phyloP scores from a whole-genome alignment of 306 rosid species.

The Coriaria nepalensis region DNA sequence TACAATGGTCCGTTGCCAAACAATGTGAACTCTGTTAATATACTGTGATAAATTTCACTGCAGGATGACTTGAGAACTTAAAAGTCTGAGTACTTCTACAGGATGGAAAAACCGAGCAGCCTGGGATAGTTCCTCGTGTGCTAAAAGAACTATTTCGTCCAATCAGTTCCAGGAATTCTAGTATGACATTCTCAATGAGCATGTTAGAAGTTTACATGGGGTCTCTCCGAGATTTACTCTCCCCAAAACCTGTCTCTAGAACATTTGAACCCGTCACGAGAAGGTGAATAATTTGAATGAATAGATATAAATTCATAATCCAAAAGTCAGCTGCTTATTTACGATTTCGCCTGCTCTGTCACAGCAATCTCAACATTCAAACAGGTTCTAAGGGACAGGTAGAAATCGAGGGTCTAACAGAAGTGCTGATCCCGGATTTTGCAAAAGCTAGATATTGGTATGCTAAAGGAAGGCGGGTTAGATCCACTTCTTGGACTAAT shows the following conservation, averaged over 20 bases:
- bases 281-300: conserved; percentile 34
- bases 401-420: conserved; percentile 87
- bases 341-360: conserved; percentile 12
- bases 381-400: conserved; percentile 72
- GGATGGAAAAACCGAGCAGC: conserved; percentile 73
- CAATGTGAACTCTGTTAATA: conserved; percentile 10
- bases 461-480: conserved; percentile 56
- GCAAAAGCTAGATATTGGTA: conserved; percentile 89
- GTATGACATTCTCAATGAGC: conserved; percentile 65
- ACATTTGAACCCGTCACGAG: conserved; percentile 34
- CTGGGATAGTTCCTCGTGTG: conserved; percentile 72
- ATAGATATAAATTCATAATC: neutral
- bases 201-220: conserved; percentile 99
- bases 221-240: conserved; percentile 60
- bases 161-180: conserved; percentile 35
- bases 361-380: conserved; percentile 90
- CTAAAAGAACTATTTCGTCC: conserved; percentile 60
- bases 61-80: conserved; percentile 5
- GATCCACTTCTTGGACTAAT: conserved; percentile 90
- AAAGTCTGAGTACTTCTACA: conserved; percentile 20
- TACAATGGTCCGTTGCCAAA: conserved; percentile 61
- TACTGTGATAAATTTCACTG: neutral
- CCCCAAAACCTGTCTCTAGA: conserved; percentile 45
- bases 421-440: conserved; percentile 56
- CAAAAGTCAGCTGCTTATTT: conserved; percentile 9